Percentiles rank a stretch among this genome's conserved stretches.
phyloP scores from a whole-genome alignment of 2,329 filamentous ascomycete genomes.

The Pezicula rhizophila region DNA sequence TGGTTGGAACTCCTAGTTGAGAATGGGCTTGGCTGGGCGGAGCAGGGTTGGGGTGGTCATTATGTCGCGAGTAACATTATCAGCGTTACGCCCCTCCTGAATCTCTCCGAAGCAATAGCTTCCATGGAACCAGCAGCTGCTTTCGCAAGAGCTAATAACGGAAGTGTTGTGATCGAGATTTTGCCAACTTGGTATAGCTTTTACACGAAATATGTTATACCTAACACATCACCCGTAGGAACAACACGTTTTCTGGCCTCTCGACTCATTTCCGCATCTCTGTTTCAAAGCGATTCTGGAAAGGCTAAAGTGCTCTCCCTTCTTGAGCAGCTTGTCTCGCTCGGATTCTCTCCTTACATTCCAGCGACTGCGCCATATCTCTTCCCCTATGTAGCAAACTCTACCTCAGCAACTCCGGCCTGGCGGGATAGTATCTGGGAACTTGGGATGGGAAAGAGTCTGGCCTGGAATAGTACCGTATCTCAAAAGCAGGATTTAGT shows the following conservation, averaged over 20 bases:
- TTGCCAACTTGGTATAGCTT: slow-evolving; percentile 11
- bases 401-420: slow-evolving; percentile 12
- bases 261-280: slow-evolving; percentile 8
- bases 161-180: slow-evolving; percentile 5
- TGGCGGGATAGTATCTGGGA: slow-evolving; percentile 11
- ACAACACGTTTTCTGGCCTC: slow-evolving; percentile 2
- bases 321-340: slow-evolving; percentile 4
- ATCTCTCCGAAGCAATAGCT: slow-evolving; percentile 6
- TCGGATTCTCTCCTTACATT: slow-evolving; percentile 10
- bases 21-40: slow-evolving; percentile 11
- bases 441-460: slow-evolving; percentile 2
- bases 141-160: slow-evolving; percentile 7
- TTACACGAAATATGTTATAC: slow-evolving; percentile 9
- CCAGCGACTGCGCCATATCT: slow-evolving; percentile 10
- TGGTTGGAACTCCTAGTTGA: slow-evolving; percentile 10
- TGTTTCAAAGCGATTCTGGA: slow-evolving; percentile 4
- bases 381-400: slow-evolving; percentile 6
- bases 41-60: slow-evolving; percentile 16
- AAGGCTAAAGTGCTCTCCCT: slow-evolving; percentile 5
- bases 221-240: slow-evolving; percentile 7
- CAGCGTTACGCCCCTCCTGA: slow-evolving; percentile 11
- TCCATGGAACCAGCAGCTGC: slow-evolving; percentile 8
- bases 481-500: slow-evolving; percentile 1
- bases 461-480: slow-evolving; percentile 7
- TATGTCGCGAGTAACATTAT: slow-evolving; percentile 7